Base-by-base conservation (phyloP, 306 rosid species). In the Fagus sylvatica region DNA sequence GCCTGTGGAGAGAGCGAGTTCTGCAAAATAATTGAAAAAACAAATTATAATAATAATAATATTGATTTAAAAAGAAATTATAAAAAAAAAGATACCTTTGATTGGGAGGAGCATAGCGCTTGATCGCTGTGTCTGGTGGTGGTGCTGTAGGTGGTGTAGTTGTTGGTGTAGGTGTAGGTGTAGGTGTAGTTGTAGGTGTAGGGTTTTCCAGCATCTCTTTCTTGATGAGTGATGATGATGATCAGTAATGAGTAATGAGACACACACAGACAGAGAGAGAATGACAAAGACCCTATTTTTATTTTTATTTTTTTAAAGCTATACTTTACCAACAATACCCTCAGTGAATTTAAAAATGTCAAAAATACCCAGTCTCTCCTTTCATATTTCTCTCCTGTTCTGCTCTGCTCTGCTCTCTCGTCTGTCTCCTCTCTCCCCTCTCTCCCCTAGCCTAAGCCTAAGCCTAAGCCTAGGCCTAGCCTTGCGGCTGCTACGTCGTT, bases 21-120 rank as follows among this genome's bases (percentile, higher is more conserved):
- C 93, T 91, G 89, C 32, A 62, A 33, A 30, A 59, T 40, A 56
- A 43, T 40, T 22, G 2, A n/a, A 5, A 69, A 39, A 28, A 17
- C 36, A 43, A n/a, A 54, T 22, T 0, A 53, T 41, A 22, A 7
- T 43, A 53, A 65, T 41, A 41, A 3, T 19, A 46, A 3, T 7
- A 4, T 2, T 4, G 62, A 16, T 1, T 2, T 15, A 2, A 7
- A 37, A 7, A 39, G 19, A 33, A 33, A 37, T 12, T 5, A 59
- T 60, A 46, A 7, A 42, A 7, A 42, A 7, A 54, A 17, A 19
- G 74, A 39, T 17, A 87, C 94, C 92, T 88, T 71, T 90, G 92
- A 85, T 88, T 90, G 28, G 92, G 94, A 75, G 92, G 90, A 83
- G 94, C 90, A 80, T 90, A 90, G 77, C 92, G 92, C 87, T 83